Evolutionary conservation across 176 grass and related monocot genomes (phyloP), one percentile per base, ranked within the genome.

Genomic region (Triticum turgidum): DNA sequence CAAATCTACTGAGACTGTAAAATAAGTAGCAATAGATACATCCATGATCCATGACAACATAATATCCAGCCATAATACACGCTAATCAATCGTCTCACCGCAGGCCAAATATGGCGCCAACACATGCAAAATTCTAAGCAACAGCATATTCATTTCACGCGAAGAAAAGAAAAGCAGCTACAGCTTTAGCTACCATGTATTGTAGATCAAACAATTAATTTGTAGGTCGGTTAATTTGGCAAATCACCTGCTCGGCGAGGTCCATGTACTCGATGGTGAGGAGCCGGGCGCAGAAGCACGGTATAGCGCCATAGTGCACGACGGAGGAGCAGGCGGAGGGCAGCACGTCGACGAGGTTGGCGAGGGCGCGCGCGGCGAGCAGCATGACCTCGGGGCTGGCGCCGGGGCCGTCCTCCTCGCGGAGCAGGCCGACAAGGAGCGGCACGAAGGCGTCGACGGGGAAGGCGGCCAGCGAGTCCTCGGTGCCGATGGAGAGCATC

Each of bases 211-310:
- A 0, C 49, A 17, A 52, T 52, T 52, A 52, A 52, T 2, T 6
- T 17, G 0, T 52, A 52, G 49, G 49, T 52, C 5, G 14, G 49
- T 52, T 52, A 52, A 52, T 52, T 17, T 17, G 49, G 14, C 5
- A 52, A 27, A 5, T 1, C 67, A 98, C 95, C 93, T 98, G 96
- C 87, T 98, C 96, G 17, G 96, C 96, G 9, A 98, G 88, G 86
- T 98, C 96, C 93, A 98, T 95, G 89, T 98, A 98, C 75, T 98
- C 96, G 27, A 98, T 98, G 17, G 96, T 93, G 69, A 98, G 89
- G 14, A 98, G 89, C 1, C 93, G 91, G 42, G 96, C 93, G 39
- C 96, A 98, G 61, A 98, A 95, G 47, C 91, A 93, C 2, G 91
- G 93, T n/a, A 98, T 90, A 17, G 96, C 96, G 11, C 89, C 91